Evolutionary conservation across 2,329 filamentous ascomycete genomes (phyloP), one percentile per base, ranked within the genome.

Genomic region (Paecilomyces sp.): DNA sequence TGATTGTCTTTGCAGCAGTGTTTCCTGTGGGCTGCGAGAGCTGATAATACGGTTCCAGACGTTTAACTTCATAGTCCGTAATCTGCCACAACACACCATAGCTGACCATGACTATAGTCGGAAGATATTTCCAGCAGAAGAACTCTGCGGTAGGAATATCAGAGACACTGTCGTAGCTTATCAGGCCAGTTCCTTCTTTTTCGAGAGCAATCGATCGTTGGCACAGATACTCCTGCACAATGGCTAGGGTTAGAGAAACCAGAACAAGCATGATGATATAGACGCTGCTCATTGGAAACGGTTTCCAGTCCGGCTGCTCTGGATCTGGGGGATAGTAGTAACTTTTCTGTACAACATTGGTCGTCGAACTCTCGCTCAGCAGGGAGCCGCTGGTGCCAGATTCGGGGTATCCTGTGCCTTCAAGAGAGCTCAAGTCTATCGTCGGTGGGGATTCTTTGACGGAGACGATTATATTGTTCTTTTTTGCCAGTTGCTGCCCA

Each of bases 41-140:
- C 58, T 74, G 79, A 60, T 81, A 81, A 61, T 76, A 81, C 4
- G 79, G 79, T 60, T 81, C 79, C 31, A 81, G 64, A n/a, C 79
- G 75, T 63, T 80, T 79, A 54, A 80, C 77, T 47, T 81, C 79
- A 56, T 78, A 81, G 61, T 81, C 79, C 30, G 77, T 74, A 61
- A 81, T 77, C 60, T 80, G 79, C 76, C 79, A 81, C 12, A 80
- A 62, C 12, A 81, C 77, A 54, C 79, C 78, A 60, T 80, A 81
- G 24, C 73, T 72, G 55, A 81, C 77, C 34, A 79, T 75, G n/a
- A 79, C 66, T 55, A 81, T 71, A 12, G 79, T 78, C 63, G 59
- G 78, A 66, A 70, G 77, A 74, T 75, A 75, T 61, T 75, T 74
- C 72, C 72, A 75, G 22, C 64, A 68, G 60, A 75, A 74, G 61